Conservation (phyloP, 768 basidiomycete genomes). For the Crassisporium funariophilum region DNA sequence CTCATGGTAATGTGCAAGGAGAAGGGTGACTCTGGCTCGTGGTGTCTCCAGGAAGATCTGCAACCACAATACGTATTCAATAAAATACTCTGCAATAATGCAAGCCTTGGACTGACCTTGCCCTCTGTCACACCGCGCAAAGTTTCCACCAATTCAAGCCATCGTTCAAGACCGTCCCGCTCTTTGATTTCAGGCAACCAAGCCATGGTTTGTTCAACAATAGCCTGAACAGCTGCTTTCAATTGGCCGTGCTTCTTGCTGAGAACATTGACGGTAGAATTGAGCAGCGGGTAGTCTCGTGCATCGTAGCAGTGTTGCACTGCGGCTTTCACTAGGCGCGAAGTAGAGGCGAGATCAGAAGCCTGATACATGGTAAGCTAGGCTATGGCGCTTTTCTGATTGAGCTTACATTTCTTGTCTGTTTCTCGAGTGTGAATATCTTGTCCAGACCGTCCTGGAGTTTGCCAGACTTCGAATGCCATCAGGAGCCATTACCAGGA, state of each 20-base stretch:
- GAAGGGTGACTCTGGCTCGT: conserved; percentile 89
- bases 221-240: conserved; percentile 85
- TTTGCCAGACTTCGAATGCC: conserved; percentile 63
- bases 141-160: conserved; percentile 89
- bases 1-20: conserved; percentile 88
- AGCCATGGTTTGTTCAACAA: conserved; percentile 83
- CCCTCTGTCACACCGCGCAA: conserved; percentile 93
- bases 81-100: background rate
- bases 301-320: conserved; percentile 73
- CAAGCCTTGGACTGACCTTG: conserved; percentile 76
- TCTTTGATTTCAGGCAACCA: conserved; percentile 81
- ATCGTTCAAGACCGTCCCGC: conserved; percentile 67
- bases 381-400: background rate
- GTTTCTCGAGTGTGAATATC: conserved; percentile 88
- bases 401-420: conserved; percentile 85
- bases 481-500: conserved; percentile 14
- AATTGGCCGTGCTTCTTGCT: conserved; percentile 98
- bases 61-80: background rate
- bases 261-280: conserved; percentile 65
- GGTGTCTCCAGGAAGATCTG: conserved; percentile 98
- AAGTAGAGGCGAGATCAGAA: conserved; percentile 91
- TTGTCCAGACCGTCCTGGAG: conserved; percentile 89
- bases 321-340: conserved; percentile 76
- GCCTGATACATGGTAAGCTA: conserved; percentile 54
- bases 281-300: conserved; percentile 69